Evolutionary conservation across 129 eudicot species (phyloP), one percentile per base, ranked within the genome.

Genomic region (Deinandra increscens): DNA sequence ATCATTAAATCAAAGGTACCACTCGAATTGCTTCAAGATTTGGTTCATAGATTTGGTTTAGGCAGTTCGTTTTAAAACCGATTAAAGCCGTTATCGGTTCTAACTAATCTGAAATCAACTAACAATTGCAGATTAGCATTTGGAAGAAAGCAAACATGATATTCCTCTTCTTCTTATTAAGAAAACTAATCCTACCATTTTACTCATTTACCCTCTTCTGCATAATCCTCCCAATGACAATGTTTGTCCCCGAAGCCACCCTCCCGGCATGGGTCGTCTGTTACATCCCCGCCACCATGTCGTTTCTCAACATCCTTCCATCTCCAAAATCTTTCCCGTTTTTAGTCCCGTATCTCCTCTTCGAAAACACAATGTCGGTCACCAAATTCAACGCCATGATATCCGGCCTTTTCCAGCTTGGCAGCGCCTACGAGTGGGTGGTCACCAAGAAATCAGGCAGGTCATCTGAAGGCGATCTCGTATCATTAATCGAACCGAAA

Each of bases 301-400:
- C 97, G 15, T 80, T 91, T 72, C 90, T 91, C 66, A 91, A 88
- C 70, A 91, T 91, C 71, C 88, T 88, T 29, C 97, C 97, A 3
- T 91, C 97, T 22, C 97, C 94, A 0, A 91, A 88, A 55, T 88
- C 97, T 0, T 88, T 88, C 78, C 97, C 97, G 4, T 91, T 91
- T 84, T 77, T 91, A 10, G 96, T 91, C 45, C 97, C 97, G 0
- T 91, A 91, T 59, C 96, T 91, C 31, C 85, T 91, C 8, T 91
- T 91, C 29, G 97, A 91, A 64, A 91, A 91, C 84, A 91, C 97
- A 18, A 91, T 91, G 97, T 91, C 97, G 0, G 97, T 91, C 10
- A 91, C 97, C 70, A 91, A 91, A 75, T 91, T 91, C 83, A 91
- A 88, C 54, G 97, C 97, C 75, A 91, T 91, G 97, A 84, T 91